phyloP scores from a whole-genome alignment of 192 early-diverging fungal species.

The Coemansia sp. region DNA sequence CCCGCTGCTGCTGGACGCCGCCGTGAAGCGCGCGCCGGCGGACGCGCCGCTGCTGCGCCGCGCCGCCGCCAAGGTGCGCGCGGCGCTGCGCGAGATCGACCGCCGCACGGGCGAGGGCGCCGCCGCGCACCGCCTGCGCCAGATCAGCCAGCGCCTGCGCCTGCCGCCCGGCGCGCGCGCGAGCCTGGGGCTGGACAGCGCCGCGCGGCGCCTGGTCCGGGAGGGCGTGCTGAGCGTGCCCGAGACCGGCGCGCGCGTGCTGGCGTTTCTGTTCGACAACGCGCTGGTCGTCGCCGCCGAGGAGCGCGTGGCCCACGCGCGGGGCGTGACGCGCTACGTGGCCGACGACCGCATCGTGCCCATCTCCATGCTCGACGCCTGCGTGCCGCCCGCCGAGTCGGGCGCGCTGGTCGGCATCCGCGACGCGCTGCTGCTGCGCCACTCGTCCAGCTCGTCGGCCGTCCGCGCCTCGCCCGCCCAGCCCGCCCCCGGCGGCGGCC shows the following conservation, averaged over 20 bases:
- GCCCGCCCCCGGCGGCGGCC: conserved; percentile 1
- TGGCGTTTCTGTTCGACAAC: conserved; percentile 53
- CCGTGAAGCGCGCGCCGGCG: conserved; percentile 69
- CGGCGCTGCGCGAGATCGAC: conserved; percentile 42
- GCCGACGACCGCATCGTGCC: conserved; percentile 50
- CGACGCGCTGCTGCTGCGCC: conserved; percentile 28
- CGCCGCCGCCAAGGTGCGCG: conserved; percentile 26
- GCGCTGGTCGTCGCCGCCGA: conserved; percentile 49
- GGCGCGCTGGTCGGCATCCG: conserved; percentile 32
- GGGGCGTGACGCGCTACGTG: conserved; percentile 39
- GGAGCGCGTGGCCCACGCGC: conserved; percentile 35
- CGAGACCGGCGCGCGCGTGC: conserved; percentile 27
- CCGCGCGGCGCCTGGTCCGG: conserved; percentile 30
- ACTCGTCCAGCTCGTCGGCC: conserved; percentile 21
- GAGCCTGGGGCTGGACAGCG: conserved; percentile 42
- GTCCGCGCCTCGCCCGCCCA: background rate
- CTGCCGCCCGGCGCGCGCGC: conserved; percentile 38
- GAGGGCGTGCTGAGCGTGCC: conserved; percentile 35
- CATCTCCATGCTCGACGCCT: conserved; percentile 47
- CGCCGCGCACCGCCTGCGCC: conserved; percentile 30
- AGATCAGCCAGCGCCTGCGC: conserved; percentile 45
- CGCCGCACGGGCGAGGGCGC: conserved; percentile 44
- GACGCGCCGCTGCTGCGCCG: conserved; percentile 54
- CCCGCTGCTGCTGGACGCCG: conserved; percentile 74
- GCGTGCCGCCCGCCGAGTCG: conserved; percentile 19